Percentiles rank a stretch among this genome's conserved stretches.
phyloP scores from a whole-genome alignment of 2,329 filamentous ascomycete genomes.

The Phialophora macrospora region DNA sequence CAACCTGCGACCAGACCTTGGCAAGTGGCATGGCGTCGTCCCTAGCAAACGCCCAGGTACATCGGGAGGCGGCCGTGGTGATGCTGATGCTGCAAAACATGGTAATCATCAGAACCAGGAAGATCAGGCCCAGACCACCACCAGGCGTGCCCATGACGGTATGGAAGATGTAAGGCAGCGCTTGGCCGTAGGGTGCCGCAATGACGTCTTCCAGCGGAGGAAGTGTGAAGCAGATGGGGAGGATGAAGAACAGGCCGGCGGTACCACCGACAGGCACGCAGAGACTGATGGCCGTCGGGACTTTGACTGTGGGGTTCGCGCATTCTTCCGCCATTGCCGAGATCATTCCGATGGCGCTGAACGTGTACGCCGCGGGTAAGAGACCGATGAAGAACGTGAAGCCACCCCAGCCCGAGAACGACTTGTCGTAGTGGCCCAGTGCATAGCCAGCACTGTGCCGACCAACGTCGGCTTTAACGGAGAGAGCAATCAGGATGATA shows the following conservation, averaged over 20 bases:
- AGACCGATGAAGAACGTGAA: slow-evolving; percentile 69
- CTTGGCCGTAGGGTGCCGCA: slow-evolving; percentile 53
- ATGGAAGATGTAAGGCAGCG: slow-evolving; percentile 58
- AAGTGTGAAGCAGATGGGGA: slow-evolving; percentile 60
- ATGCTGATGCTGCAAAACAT: slow-evolving; percentile 61
- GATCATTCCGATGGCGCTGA: slow-evolving; percentile 67
- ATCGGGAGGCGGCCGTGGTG: slow-evolving; percentile 55
- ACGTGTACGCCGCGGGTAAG: slow-evolving; percentile 63
- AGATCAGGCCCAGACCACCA: slow-evolving; percentile 54
- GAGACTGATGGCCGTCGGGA: slow-evolving; percentile 59
- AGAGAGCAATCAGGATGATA: slow-evolving; percentile 62
- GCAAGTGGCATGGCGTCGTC: slow-evolving; percentile 71
- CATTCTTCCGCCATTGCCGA: slow-evolving; percentile 67
- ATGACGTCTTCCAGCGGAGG: slow-evolving; percentile 55
- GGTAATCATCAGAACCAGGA: slow-evolving; percentile 57
- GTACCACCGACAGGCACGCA: slow-evolving; percentile 60
- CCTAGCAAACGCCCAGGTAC: slow-evolving; percentile 73
- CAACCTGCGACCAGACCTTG: slow-evolving; percentile 63
- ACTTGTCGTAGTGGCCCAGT: slow-evolving; percentile 62
- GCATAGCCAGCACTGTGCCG: slow-evolving; percentile 59
- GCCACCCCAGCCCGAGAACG: slow-evolving; percentile 61
- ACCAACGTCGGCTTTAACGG: slow-evolving; percentile 59
- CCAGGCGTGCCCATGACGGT: slow-evolving; percentile 56
- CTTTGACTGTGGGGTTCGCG: slow-evolving; percentile 56
- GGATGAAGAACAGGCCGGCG: slow-evolving; percentile 60